These are phyloP conservation scores for Pseudonitzschia delicatissima DNA, from an alignment of 108 stramenopile genomes.

Conservation along the genomic window DNA sequence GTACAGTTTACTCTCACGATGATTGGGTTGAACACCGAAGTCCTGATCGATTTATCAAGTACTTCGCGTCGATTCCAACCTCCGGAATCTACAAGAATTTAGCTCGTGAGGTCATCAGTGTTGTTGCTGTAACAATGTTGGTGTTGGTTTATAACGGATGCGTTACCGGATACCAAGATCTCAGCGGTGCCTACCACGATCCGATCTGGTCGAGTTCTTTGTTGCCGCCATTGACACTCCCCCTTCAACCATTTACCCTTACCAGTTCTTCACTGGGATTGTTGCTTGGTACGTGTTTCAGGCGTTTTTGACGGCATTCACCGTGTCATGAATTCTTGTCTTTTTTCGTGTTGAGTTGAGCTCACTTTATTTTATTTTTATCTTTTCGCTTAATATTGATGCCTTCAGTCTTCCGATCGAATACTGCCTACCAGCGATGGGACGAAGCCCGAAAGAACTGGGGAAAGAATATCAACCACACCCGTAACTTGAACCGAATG, in stretches of 20 bases:
- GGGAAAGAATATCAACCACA: conserved; percentile 84
- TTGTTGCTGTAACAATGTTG: conserved; percentile 47
- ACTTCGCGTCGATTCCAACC: conserved; percentile 39
- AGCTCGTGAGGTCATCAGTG: conserved; percentile 43
- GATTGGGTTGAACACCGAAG: conserved; percentile 71
- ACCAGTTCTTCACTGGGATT: conserved; percentile 66
- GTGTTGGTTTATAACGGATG: conserved; percentile 50
- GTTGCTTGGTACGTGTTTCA: conserved; percentile 51
- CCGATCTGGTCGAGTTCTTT: conserved; percentile 31
- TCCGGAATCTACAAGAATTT: conserved; percentile 65
- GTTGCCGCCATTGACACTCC: conserved; percentile 42
- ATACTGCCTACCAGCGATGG: conserved; percentile 65
- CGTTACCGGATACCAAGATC: conserved; percentile 56
- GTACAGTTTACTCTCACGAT: conserved; percentile 71
- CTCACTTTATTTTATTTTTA: not conserved
- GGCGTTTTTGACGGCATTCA: not conserved
- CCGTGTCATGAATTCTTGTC: not conserved
- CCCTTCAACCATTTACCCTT: conserved; percentile 62
- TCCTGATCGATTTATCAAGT: conserved; percentile 55
- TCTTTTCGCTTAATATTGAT: not conserved
- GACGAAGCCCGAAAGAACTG: conserved; percentile 84
- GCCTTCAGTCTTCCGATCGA: conserved; percentile 61
- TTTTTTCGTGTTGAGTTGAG: not conserved
- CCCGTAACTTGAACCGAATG: conserved; percentile 65
- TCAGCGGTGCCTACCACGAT: conserved; percentile 46